A percentile compares a stretch with the other conserved stretches of the same genome.
These are phyloP conservation scores for Oryza brachyantha DNA, from an alignment of 176 grass and related monocot species.

Conservation along the genomic window DNA sequence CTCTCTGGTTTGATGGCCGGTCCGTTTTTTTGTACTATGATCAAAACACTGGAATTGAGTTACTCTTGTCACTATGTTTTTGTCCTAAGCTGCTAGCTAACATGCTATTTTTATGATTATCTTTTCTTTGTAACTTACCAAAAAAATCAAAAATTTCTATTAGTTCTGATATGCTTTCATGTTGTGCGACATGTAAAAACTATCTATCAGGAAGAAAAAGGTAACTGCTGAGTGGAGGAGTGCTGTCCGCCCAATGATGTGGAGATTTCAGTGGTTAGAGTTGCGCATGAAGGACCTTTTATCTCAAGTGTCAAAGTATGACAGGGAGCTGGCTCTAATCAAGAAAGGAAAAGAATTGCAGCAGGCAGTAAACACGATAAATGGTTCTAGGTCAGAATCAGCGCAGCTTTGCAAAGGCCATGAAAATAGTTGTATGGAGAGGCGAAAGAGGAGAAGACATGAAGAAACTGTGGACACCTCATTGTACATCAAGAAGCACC, in stretches of 20 bases:
- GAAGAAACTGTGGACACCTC: slow-evolving; percentile 61
- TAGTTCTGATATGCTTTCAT: slow-evolving; percentile 17
- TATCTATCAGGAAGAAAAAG: slow-evolving; percentile 75
- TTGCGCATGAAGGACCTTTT: slow-evolving; percentile 74
- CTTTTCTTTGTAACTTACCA: not conserved
- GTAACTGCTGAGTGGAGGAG: slow-evolving; percentile 76
- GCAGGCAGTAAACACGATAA: slow-evolving; percentile 48
- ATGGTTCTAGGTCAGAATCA: slow-evolving; percentile 55
- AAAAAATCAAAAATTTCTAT: slow-evolving; percentile 17
- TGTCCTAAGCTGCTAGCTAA: not conserved
- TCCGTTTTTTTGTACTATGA: too few species aligned
- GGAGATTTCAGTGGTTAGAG: slow-evolving; percentile 85
- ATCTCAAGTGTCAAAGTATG: slow-evolving; percentile 76
- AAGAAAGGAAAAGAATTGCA: slow-evolving; percentile 65
- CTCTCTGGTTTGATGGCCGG: too few species aligned
- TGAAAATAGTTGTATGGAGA: slow-evolving; percentile 67
- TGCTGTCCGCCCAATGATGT: slow-evolving; percentile 61
- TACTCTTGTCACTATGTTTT: slow-evolving; percentile 2
- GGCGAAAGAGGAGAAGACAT: slow-evolving; percentile 69
- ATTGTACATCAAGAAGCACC: slow-evolving; percentile 67
- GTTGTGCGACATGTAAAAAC: slow-evolving; percentile 10
- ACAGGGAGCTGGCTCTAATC: slow-evolving; percentile 65
- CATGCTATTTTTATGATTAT: slow-evolving; percentile 20
- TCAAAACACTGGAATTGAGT: not conserved
- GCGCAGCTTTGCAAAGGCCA: slow-evolving; percentile 35